Conservation (phyloP, 108 stramenopile genomes). For the Aurantiochytrium sp. region DNA sequence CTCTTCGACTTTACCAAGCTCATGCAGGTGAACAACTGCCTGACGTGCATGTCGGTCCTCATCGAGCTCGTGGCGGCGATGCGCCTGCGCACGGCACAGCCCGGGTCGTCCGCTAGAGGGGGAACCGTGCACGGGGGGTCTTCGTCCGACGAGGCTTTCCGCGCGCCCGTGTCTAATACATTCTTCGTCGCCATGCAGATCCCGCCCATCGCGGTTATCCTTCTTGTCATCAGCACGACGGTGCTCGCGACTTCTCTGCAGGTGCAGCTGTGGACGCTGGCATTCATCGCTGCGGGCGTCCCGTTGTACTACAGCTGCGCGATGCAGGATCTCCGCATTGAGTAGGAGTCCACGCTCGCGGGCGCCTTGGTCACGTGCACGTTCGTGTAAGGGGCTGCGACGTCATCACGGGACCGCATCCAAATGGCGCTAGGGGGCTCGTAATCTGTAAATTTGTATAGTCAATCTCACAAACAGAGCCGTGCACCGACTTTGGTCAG, state of each 20-base stretch:
- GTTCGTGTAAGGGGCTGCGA: no score
- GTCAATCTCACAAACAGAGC: no score
- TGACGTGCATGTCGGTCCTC: conserved; percentile 1
- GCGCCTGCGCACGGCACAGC: not conserved
- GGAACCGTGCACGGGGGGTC: no score
- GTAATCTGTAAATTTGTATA: no score
- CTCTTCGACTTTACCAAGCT: conserved; percentile 6
- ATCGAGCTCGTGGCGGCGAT: conserved; percentile 12
- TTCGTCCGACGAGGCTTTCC: not conserved
- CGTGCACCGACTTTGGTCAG: no score
- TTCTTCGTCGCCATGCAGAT: not conserved
- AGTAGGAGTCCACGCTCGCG: no score
- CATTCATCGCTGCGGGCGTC: not conserved
- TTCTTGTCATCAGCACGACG: not conserved
- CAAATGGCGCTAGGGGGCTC: no score
- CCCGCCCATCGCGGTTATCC: not conserved
- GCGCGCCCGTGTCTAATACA: not conserved
- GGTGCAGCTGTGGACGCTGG: not conserved
- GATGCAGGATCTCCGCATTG: not conserved
- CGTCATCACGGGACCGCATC: no score
- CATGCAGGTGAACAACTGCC: conserved; percentile 28
- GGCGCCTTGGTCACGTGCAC: no score
- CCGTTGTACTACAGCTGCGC: not conserved
- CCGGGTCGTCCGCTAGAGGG: no score
- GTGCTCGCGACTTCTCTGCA: not conserved